Base-by-base conservation (phyloP, 2,329 filamentous ascomycete genomes). In the Diaporthe nobilis region DNA sequence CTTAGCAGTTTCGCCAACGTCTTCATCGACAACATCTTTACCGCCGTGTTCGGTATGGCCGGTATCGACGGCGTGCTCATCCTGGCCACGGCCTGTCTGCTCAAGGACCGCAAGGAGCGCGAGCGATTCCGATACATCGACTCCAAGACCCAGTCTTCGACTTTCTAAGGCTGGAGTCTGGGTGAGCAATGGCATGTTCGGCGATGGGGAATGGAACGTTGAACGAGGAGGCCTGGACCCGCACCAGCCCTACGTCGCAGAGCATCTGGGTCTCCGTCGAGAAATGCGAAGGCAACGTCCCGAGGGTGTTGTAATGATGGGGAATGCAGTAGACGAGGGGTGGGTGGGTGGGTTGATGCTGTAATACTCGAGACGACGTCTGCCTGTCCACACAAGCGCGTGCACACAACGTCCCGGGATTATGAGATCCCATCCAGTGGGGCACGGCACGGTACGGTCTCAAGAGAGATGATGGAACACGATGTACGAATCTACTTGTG, bases 91-190 rank as follows among this genome's bases (percentile, higher is more conserved):
- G 92, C 93, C 42, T 95, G 95, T 84, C 87, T 97, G 60, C 87
- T 95, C 80, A 96, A 95, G 88, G 92, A 95, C 80, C 92, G 94
- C 81, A 94, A 93, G 85, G 94, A 97, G 86, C 91, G 91, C 81
- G 92, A 94, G 84, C 89, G 94, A 76, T 97, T 95, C 86, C 90
- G 92, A 76, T 89, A 94, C 81, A 96, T 97, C 80, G 94, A 96
- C 81, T 92, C 95, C 88, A 97, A 97, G 90, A 85, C 77, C 91
- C 92, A 71, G 85, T 86, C 78, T 84, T 83, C 77, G 84, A 84
- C 87, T 44, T 90, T 90, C 82, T 89, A 86, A 81, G 57, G 34
- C 49, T 71, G 25, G 20, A 6, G 44, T 37, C 5, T 39, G 15
- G 25, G 9, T 31, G 28, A 49, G 63, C 44, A 44, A 51, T 20